These are phyloP conservation scores for Phytophthora kernoviae DNA, from an alignment of 352 stramenopile species.

Conservation along the genomic window DNA sequence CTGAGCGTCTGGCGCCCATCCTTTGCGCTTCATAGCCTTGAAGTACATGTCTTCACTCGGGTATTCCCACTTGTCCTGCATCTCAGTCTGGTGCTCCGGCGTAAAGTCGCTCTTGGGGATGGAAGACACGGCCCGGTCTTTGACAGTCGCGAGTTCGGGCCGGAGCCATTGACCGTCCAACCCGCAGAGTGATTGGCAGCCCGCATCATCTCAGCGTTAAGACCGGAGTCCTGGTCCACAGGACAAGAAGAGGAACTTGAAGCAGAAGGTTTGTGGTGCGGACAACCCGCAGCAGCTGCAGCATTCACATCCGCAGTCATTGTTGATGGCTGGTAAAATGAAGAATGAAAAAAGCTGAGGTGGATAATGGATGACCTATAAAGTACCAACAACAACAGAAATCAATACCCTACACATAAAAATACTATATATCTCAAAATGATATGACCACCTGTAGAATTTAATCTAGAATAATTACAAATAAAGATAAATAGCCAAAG, in stretches of 20 bases:
- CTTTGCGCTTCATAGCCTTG: constrained; percentile 97
- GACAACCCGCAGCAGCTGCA: constrained; percentile 53
- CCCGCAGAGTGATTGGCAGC: constrained; percentile 48
- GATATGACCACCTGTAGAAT: too few species aligned
- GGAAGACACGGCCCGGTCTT: constrained; percentile 90
- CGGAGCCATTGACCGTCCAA: constrained; percentile 37
- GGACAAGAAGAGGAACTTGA: constrained; percentile 4
- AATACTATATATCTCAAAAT: too few species aligned
- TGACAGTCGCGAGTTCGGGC: constrained; percentile 43
- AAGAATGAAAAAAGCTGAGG: not conserved
- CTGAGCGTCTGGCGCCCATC: constrained; percentile 89
- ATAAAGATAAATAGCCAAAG: not conserved
- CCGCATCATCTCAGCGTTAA: constrained; percentile 68
- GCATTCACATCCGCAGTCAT: constrained; percentile 83
- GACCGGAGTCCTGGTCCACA: constrained; percentile 38
- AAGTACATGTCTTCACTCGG: constrained; percentile 98
- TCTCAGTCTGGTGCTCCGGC: constrained; percentile 59
- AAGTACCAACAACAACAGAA: too few species aligned
- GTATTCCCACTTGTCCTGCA: constrained; percentile 93
- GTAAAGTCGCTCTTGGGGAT: constrained; percentile 95
- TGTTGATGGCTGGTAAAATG: not conserved
- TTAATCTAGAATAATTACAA: too few species aligned
- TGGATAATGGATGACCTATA: too few species aligned
- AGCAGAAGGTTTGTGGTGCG: constrained; percentile 41
- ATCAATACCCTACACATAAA: not conserved